A percentile compares a stretch with the other conserved stretches of the same genome.
phyloP scores from a whole-genome alignment of 169 alveolate genomes.

The Babesia sp. region DNA sequence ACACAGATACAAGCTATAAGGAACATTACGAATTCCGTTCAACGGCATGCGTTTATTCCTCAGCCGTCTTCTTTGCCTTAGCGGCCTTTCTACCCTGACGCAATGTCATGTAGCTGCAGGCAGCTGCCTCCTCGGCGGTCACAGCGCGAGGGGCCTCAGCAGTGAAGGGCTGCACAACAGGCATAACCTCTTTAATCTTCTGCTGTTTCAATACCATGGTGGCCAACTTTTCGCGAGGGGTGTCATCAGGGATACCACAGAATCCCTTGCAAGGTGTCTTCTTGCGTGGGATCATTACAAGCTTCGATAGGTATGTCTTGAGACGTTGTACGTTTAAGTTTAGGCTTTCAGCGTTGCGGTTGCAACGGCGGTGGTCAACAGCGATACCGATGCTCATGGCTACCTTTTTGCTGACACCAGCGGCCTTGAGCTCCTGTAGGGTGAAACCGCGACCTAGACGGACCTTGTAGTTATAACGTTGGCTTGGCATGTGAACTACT shows the following conservation, averaged over 20 bases:
- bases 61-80: constrained; percentile 65
- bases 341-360: constrained; percentile 91
- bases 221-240: constrained; percentile 77
- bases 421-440: constrained; percentile 94
- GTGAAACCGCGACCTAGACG: constrained; percentile 99
- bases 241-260: constrained; percentile 90
- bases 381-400: constrained; percentile 97
- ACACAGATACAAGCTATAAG: not conserved
- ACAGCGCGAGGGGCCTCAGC: constrained; percentile 63
- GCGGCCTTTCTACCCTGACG: constrained; percentile 64
- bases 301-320: constrained; percentile 91
- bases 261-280: constrained; percentile 94
- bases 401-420: constrained; percentile 90
- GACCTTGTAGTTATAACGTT: constrained; percentile 94
- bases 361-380: constrained; percentile 98
- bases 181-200: constrained; percentile 65
- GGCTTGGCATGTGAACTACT: constrained; percentile 93
- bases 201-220: constrained; percentile 67
- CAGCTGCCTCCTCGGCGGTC: constrained; percentile 45
- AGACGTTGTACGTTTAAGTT: constrained; percentile 93
- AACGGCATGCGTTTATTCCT: constrained; percentile 14
- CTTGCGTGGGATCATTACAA: constrained; percentile 93
- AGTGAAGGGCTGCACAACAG: constrained; percentile 63
- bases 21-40: not conserved
- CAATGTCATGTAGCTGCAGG: constrained; percentile 30